Conservation (phyloP, 2,329 filamentous ascomycete genomes). For the Colletotrichum tamarilloi region DNA sequence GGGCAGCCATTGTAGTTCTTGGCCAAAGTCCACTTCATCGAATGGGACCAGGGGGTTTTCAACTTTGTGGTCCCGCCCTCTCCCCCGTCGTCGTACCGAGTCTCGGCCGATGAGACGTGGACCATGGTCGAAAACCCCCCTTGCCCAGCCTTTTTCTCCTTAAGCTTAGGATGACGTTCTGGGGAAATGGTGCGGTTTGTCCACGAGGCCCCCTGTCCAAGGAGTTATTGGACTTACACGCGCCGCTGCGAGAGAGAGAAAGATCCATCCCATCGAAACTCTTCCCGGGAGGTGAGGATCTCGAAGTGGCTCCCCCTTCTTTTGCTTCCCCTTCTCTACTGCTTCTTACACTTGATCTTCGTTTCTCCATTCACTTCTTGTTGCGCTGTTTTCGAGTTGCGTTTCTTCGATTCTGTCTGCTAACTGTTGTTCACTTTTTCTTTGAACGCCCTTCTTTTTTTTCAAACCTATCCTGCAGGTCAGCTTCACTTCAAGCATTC, state of each 20-base stretch:
- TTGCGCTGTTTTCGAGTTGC: constrained; percentile 6
- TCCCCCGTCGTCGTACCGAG: constrained; percentile 1
- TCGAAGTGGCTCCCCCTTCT: constrained; percentile 6
- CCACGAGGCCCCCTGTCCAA: neutral
- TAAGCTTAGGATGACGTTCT: constrained; percentile 13
- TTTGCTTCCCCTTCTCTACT: constrained; percentile 26
- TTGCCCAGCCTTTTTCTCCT: constrained; percentile 21
- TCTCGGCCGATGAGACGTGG: constrained; percentile 31
- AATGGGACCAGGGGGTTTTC: neutral
- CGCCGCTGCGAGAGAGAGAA: neutral
- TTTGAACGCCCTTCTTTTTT: constrained; percentile 22
- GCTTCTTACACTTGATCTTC: neutral
- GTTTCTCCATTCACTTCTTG: constrained; percentile 9
- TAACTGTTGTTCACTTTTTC: constrained; percentile 21
- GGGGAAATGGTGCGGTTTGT: neutral
- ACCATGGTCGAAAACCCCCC: neutral
- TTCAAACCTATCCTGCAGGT: constrained; percentile 27
- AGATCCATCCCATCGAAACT: constrained; percentile 17
- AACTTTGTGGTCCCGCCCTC: neutral
- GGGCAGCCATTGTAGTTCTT: neutral
- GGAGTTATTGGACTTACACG: constrained; percentile 24
- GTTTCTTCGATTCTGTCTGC: constrained; percentile 25
- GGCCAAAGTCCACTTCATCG: neutral
- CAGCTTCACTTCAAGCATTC: constrained; percentile 21
- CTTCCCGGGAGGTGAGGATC: neutral